Conservation (phyloP, 2,329 filamentous ascomycete genomes). For the Teratosphaeria epicoccoides region DNA sequence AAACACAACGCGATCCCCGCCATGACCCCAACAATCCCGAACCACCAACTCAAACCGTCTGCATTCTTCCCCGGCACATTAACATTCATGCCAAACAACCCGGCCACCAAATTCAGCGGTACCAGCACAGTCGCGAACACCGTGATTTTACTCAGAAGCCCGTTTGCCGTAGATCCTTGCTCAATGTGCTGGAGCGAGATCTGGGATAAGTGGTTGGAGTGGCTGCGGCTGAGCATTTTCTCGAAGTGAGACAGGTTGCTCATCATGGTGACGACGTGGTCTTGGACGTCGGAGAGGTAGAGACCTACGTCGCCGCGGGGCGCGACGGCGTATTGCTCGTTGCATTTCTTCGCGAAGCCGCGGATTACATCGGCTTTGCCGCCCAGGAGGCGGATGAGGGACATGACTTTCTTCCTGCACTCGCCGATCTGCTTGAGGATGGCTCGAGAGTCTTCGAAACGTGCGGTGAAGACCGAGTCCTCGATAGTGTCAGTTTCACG, state of each 20-base stretch:
- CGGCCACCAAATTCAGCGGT: conserved; percentile 83
- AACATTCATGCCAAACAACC: conserved; percentile 84
- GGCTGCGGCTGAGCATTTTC: conserved; percentile 88
- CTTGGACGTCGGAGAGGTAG: conserved; percentile 94
- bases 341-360: conserved; percentile 96
- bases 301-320: conserved; percentile 93
- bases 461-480: conserved; percentile 86
- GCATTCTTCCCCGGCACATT: conserved; percentile 51
- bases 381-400: conserved; percentile 79
- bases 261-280: conserved; percentile 99
- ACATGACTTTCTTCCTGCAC: conserved; percentile 89
- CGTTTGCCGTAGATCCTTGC: conserved; percentile 79
- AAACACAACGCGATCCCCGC: conserved; percentile 32
- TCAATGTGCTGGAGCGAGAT: conserved; percentile 84
- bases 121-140: conserved; percentile 91
- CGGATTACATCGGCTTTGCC: conserved; percentile 98
- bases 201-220: conserved; percentile 93
- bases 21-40: conserved; percentile 50
- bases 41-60: conserved; percentile 45
- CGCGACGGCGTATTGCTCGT: conserved; percentile 90
- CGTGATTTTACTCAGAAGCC: conserved; percentile 87
- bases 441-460: conserved; percentile 75
- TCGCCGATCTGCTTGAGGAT: conserved; percentile 83
- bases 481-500: conserved; percentile 84
- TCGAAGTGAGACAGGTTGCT: conserved; percentile 92